Percentiles rank a stretch among this genome's conserved stretches.
Evolutionary conservation across 805 yeast genomes (phyloP).

Genomic region (Tetrapisispora phaffii): DNA sequence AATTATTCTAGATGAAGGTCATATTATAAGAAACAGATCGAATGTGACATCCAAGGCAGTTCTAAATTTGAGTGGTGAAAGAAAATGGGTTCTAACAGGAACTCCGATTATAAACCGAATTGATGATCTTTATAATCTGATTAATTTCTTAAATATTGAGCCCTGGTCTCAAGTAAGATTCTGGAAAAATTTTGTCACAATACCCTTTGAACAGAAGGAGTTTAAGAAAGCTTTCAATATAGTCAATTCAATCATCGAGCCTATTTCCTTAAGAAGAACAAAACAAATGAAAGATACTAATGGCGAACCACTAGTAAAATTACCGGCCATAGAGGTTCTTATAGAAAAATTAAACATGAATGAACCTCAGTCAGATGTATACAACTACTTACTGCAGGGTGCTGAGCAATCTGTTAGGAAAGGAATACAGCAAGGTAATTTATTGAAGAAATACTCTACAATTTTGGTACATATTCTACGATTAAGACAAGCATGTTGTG

Average conservation of each 20-base stretch:
- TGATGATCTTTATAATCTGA: slow-evolving; percentile 75
- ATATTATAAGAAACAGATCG: slow-evolving; percentile 68
- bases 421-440: slow-evolving; percentile 53
- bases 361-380: slow-evolving; percentile 54
- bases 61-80: slow-evolving; percentile 48
- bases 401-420: slow-evolving; percentile 56
- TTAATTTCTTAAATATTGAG: slow-evolving; percentile 64
- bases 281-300: slow-evolving; percentile 68
- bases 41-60: slow-evolving; percentile 76
- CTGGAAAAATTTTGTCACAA: slow-evolving; percentile 80
- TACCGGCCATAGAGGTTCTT: slow-evolving; percentile 67
- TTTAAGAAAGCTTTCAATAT: slow-evolving; percentile 67
- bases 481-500: slow-evolving; percentile 83
- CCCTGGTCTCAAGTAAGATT: slow-evolving; percentile 83
- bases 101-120: slow-evolving; percentile 84
- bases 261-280: slow-evolving; percentile 74
- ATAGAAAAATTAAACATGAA: slow-evolving; percentile 61
- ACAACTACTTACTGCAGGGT: slow-evolving; percentile 54
- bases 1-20: slow-evolving; percentile 82
- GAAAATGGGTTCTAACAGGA: slow-evolving; percentile 85
- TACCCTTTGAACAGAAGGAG: slow-evolving; percentile 70
- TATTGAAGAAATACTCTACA: slow-evolving; percentile 63
- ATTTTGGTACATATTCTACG: slow-evolving; percentile 77
- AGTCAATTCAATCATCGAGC: slow-evolving; percentile 77
- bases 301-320: slow-evolving; percentile 62